Base-by-base conservation (phyloP, 148 eudicot species). In the Chenopodium album region DNA sequence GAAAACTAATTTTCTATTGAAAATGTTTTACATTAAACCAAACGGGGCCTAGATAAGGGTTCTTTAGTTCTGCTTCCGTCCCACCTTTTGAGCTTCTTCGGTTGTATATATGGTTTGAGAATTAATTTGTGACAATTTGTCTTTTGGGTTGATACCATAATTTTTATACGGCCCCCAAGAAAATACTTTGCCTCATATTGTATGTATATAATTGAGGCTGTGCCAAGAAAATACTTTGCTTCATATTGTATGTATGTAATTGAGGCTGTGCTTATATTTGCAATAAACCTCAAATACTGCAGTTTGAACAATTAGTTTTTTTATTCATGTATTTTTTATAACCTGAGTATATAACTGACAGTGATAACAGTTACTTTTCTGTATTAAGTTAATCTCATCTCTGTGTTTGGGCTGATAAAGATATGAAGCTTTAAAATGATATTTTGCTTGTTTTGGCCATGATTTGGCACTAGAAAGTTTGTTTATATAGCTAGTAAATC, bases 401-500 rank as follows among this genome's bases (percentile, higher is more conserved):
- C 23, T 71, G 23, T 34, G 70, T 56, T 71, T 37, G 17, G 20
- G 23, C 16, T 32, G 31, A 34, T 67, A 26, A n/a, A 28, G 50
- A 7, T 63, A 6, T 14, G 56, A 34, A 34, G 37, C 37, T 2
- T 60, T 7, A 10, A 10, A 23, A 34, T 71, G 59, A 29, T 63
- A 59, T 19, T 23, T 11, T 46, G 16, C 59, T 63, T 28, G 11
- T 78, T 17, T 46, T 64, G 22, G 67, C 44, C 19, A 50, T 29
- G 80, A 28, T 16, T 50, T 76, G 79, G n/a, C 67, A 41, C 60
- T 67, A 5, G 26, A 67, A 41, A n/a, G 19, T 7, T 79, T 28
- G 23, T 68, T 9, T 11, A 16, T 11, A 16, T 37, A 31, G 28
- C 47, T 80, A 22, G 10, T 1, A 29, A 22, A 66, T 68, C 63